Evolutionary conservation across 2,329 filamentous ascomycete genomes (phyloP).

Genomic region (Xylaria sp.): DNA sequence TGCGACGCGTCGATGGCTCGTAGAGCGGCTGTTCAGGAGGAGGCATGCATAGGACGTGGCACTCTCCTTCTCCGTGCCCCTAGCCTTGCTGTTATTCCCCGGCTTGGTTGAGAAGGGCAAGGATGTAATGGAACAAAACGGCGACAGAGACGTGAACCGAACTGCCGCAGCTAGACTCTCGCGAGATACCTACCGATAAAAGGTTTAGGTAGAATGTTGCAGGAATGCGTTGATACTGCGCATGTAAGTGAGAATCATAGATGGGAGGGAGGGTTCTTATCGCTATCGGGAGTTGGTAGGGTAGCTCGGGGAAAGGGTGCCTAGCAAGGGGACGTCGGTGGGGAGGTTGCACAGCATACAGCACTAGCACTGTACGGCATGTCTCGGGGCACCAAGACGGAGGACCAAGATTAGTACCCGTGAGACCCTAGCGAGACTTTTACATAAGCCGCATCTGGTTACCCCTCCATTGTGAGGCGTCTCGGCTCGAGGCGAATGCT

Average conservation of each 20-base stretch:
- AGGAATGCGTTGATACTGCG: background rate
- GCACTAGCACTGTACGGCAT: background rate
- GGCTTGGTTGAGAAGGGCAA: background rate
- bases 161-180: background rate
- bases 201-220: background rate
- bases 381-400: background rate
- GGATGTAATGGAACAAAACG: background rate
- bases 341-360: background rate
- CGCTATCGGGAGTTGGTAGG: slow-evolving; percentile 26
- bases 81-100: background rate
- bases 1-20: slow-evolving; percentile 38
- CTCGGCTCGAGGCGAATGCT: background rate
- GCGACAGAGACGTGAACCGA: background rate
- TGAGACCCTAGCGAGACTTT: background rate
- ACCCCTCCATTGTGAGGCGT: slow-evolving; percentile 24
- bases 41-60: slow-evolving; percentile 43
- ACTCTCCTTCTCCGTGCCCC: slow-evolving; percentile 8
- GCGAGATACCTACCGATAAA: background rate
- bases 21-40: slow-evolving; percentile 42
- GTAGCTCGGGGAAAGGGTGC: background rate
- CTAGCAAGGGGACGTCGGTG: background rate
- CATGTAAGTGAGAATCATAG: background rate
- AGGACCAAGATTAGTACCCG: no score
- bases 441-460: slow-evolving; percentile 15
- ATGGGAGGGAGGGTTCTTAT: slow-evolving; percentile 25